A percentile compares a stretch with the other conserved stretches of the same genome.
Evolutionary conservation across 768 basidiomycete genomes (phyloP).

Genomic region (Daedalea quercina): DNA sequence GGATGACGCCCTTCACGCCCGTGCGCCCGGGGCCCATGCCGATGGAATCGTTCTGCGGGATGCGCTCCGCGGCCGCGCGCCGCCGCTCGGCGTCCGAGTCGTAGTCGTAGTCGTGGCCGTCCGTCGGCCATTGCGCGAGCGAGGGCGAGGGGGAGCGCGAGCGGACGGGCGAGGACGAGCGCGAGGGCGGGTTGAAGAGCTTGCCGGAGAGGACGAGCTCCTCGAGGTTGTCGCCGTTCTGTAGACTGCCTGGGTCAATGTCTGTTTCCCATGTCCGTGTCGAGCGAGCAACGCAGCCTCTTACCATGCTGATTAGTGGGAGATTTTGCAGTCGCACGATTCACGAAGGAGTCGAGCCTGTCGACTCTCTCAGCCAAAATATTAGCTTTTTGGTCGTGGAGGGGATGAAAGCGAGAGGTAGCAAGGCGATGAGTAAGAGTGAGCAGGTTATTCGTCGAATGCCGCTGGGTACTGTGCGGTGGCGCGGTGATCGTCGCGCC

Average conservation of each 20-base stretch:
- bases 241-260: not conserved
- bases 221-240: slow-evolving; percentile 44
- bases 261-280: no score
- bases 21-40: slow-evolving; percentile 85
- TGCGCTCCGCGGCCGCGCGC: slow-evolving; percentile 14
- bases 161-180: slow-evolving; percentile 58
- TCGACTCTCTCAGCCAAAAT: no score
- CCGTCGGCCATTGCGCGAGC: slow-evolving; percentile 49
- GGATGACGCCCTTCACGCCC: slow-evolving; percentile 84
- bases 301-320: no score
- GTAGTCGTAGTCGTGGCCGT: slow-evolving; percentile 38
- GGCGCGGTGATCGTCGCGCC: no score
- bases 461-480: no score
- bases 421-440: no score
- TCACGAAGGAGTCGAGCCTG: no score
- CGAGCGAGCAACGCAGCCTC: no score
- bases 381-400: no score
- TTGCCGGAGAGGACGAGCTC: slow-evolving; percentile 72
- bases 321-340: no score
- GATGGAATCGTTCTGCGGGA: slow-evolving; percentile 49
- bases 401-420: no score
- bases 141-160: slow-evolving; percentile 47
- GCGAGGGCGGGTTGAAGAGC: slow-evolving; percentile 49
- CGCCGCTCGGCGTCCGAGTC: slow-evolving; percentile 36
- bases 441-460: no score